These are phyloP conservation scores for Globisporangium mamillatum DNA, from an alignment of 352 stramenopile species.

Conservation along the genomic window DNA sequence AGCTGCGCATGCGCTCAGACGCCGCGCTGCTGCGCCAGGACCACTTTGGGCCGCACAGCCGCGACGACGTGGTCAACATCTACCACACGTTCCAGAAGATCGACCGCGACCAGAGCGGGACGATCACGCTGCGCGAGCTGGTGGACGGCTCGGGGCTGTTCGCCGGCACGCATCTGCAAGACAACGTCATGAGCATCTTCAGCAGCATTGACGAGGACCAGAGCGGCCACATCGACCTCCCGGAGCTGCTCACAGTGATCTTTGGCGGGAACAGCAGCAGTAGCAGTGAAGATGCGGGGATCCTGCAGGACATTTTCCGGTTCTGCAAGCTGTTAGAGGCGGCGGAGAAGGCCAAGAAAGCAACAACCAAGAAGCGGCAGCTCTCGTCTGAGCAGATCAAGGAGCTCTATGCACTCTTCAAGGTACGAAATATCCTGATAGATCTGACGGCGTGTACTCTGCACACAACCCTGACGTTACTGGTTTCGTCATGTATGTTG, in stretches of 20 bases:
- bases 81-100: conserved; percentile 73
- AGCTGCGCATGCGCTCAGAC: conserved; percentile 61
- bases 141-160: conserved; percentile 59
- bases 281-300: conserved; percentile 26
- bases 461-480: too few relatives aligned
- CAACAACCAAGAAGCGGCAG: conserved; percentile 39
- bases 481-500: too few relatives aligned
- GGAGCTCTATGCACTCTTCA: conserved; percentile 64
- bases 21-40: conserved; percentile 57
- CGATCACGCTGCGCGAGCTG: conserved; percentile 62
- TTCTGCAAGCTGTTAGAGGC: conserved; percentile 53
- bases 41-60: conserved; percentile 59
- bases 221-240: conserved; percentile 71
- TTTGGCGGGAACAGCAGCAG: conserved; percentile 36
- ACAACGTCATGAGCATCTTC: conserved; percentile 77
- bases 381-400: conserved; percentile 52
- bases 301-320: conserved; percentile 52
- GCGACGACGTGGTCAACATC: conserved; percentile 68
- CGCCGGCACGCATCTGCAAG: conserved; percentile 54
- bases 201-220: conserved; percentile 72
- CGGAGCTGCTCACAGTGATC: conserved; percentile 55
- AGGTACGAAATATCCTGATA: conserved; percentile 15
- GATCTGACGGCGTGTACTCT: not conserved
- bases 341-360: conserved; percentile 46
- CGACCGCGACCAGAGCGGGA: conserved; percentile 66